Percentiles rank a stretch among this genome's conserved stretches.
phyloP scores from a whole-genome alignment of 2,329 filamentous ascomycete species.

The Amesomyces nigricolor region DNA sequence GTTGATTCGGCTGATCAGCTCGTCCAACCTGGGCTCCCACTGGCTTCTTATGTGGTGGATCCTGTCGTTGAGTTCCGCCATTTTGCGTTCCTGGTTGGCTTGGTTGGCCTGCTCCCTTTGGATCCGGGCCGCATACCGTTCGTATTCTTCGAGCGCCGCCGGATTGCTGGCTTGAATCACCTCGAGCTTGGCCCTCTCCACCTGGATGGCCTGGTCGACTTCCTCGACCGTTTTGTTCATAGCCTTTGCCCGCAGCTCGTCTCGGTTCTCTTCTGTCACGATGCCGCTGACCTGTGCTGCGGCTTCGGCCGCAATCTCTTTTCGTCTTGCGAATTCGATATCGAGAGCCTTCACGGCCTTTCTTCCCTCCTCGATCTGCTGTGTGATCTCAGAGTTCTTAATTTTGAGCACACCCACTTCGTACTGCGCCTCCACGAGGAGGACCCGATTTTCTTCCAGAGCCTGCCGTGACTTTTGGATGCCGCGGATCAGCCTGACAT shows the following conservation, averaged over 20 bases:
- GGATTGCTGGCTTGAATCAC: conserved; percentile 75
- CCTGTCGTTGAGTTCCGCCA: conserved; percentile 49
- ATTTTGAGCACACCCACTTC: conserved; percentile 65
- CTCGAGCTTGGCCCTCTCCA: conserved; percentile 69
- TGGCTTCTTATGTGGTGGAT: conserved; percentile 62
- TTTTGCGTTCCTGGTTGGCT: conserved; percentile 46
- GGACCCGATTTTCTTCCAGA: conserved; percentile 64
- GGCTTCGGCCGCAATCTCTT: conserved; percentile 34
- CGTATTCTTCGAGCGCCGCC: conserved; percentile 69
- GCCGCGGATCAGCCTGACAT: conserved; percentile 54
- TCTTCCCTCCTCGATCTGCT: conserved; percentile 44
- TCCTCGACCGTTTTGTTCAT: conserved; percentile 52
- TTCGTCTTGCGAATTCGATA: conserved; percentile 37
- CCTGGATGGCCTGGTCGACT: conserved; percentile 67
- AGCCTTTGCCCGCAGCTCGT: conserved; percentile 41
- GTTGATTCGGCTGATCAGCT: conserved; percentile 73
- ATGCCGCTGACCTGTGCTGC: conserved; percentile 36
- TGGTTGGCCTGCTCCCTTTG: conserved; percentile 54
- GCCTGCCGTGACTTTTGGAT: conserved; percentile 59
- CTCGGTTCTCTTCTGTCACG: conserved; percentile 36
- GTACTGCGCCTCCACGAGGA: conserved; percentile 73
- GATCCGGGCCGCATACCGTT: conserved; percentile 66
- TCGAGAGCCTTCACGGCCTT: conserved; percentile 35
- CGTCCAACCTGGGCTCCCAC: conserved; percentile 83
- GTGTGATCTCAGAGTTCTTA: conserved; percentile 56